phyloP scores from a whole-genome alignment of 495 filamentous ascomycete genomes.

The Talaromyces ruber region DNA sequence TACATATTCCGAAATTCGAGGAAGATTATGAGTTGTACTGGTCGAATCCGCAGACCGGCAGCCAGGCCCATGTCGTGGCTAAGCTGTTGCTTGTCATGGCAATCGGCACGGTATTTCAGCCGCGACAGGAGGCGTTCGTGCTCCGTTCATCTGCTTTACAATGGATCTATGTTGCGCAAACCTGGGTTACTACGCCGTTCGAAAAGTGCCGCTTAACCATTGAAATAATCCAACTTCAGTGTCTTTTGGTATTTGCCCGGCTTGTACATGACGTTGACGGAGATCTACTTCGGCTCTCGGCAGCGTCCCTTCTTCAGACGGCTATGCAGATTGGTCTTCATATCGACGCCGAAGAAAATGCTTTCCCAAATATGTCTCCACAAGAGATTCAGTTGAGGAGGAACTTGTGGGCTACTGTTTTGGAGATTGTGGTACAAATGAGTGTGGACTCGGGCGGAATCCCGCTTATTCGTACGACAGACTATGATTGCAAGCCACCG shows the following conservation, averaged over 20 bases:
- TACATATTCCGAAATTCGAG: slow-evolving; percentile 49
- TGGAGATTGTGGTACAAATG: slow-evolving; percentile 39
- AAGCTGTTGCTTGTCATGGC: slow-evolving; percentile 47
- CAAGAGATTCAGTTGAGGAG: slow-evolving; percentile 41
- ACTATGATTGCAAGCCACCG: slow-evolving; percentile 42
- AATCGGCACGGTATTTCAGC: slow-evolving; percentile 41
- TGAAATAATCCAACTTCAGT: not conserved
- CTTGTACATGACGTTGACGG: not conserved
- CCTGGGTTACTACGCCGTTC: slow-evolving; percentile 44
- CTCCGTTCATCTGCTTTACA: slow-evolving; percentile 23
- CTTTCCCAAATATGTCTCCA: slow-evolving; percentile 20
- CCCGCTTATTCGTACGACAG: slow-evolving; percentile 31
- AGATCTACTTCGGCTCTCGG: slow-evolving; percentile 21
- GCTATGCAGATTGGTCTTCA: slow-evolving; percentile 42
- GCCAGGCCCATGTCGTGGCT: slow-evolving; percentile 25
- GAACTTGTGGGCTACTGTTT: slow-evolving; percentile 44
- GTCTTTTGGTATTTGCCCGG: not conserved
- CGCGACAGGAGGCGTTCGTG: slow-evolving; percentile 16
- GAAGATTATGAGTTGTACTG: slow-evolving; percentile 44
- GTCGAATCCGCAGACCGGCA: slow-evolving; percentile 23
- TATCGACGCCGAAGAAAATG: slow-evolving; percentile 35
- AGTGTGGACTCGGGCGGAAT: slow-evolving; percentile 38
- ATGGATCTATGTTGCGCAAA: slow-evolving; percentile 50
- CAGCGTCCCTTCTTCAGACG: slow-evolving; percentile 30
- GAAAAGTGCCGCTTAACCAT: slow-evolving; percentile 22